Base-by-base conservation (phyloP, 2,329 filamentous ascomycete genomes). In the Dactylellina sp. region DNA sequence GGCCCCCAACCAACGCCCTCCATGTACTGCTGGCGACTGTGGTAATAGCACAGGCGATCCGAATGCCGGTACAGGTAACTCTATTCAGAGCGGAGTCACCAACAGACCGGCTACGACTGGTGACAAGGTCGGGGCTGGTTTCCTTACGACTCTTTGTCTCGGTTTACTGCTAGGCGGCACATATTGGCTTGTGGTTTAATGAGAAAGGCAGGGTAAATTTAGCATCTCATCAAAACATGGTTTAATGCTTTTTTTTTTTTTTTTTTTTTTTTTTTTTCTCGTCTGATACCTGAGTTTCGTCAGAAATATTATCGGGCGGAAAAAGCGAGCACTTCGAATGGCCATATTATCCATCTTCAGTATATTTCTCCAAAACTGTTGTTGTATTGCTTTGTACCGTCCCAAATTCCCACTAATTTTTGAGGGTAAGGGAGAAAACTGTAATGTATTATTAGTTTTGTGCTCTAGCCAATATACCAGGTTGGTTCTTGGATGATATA, bases 71-170 rank as follows among this genome's bases (percentile, higher is more conserved):
- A 83, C 84, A 6, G 80, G 80, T 18, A 85, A 86, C 37, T 52
- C 60, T 24, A 37, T 65, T 7, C 68, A 65, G 32, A 60, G 42
- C n/a, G 68, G 68, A 25, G 64, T 9, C 37, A 65, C 84, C 81
- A 49, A 83, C 18, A 76, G 78, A 0, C 78, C 81, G 0, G 84
- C 89, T 35, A 87, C 86, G 1, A 84, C 83, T 0, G 87, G 84
- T 6, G 91, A 93, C 78, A 86, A 83, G 75, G 89, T 86, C 5
- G 91, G 90, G 9, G 91, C 90, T 39, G 86, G 86, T 9, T 85
- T 92, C 71, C 75, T 88, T 56, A 93, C 90, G 0, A 80, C 86
- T 1, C 53, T 88, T 4, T 80, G 89, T 1, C 79, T 91, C 0
- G 78, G 84, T 4, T 81, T 83, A 5, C 81, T 91, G 40, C 74